phyloP scores from a whole-genome alignment of 1,284 basidiomycete species.

The Leucoagaricus sp. region DNA sequence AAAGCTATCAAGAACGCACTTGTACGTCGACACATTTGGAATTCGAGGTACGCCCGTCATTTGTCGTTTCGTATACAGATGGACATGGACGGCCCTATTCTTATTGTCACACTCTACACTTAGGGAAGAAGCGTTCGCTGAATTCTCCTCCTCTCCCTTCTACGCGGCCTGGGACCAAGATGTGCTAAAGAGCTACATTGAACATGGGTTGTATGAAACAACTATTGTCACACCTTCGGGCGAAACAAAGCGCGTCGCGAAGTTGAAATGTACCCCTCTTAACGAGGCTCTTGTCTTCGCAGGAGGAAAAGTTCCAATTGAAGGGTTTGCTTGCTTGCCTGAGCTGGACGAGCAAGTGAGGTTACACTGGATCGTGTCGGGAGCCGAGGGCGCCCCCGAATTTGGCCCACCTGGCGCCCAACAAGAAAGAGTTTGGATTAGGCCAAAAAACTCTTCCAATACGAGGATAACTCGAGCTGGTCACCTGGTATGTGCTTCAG shows the following conservation, averaged over 20 bases:
- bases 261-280: conserved; percentile 13
- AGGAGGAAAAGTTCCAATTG: conserved; percentile 22
- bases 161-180: conserved; percentile 13
- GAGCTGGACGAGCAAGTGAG: conserved; percentile 24
- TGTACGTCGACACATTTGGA: conserved; percentile 9
- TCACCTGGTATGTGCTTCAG: conserved; percentile 5
- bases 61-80: not conserved
- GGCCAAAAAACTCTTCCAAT: conserved; percentile 13
- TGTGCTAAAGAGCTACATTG: conserved; percentile 2
- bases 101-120: not conserved
- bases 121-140: conserved; percentile 8
- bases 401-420: conserved; percentile 9
- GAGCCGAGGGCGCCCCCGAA: conserved; percentile 1
- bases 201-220: conserved; percentile 2
- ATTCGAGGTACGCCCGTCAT: conserved; percentile 1
- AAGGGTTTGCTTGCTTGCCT: conserved; percentile 22
- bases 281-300: conserved; percentile 27
- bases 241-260: not conserved
- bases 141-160: conserved; percentile 9
- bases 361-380: conserved; percentile 23
- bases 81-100: not conserved
- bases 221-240: not conserved
- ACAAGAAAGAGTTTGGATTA: conserved; percentile 8
- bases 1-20: not conserved
- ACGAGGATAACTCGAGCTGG: conserved; percentile 5